Evolutionary conservation across 192 early-diverging fungal species (phyloP), one percentile per base, ranked within the genome.

Genomic region (Haplosporangium gracile): DNA sequence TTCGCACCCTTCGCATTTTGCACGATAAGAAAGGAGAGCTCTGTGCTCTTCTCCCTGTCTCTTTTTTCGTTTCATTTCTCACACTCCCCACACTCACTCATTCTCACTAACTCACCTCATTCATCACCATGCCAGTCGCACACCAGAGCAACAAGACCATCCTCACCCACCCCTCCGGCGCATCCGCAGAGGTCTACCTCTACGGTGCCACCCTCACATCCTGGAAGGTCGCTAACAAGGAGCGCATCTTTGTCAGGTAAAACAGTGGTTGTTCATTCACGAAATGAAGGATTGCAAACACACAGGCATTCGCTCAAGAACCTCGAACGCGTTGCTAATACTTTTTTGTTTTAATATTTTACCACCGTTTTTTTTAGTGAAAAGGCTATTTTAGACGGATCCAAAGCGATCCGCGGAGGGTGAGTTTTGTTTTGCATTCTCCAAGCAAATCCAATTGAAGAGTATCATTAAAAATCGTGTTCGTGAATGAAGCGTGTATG

Each of bases 361-460:
- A 32, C 42, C 68, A 71, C 57, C 40, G 72, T 34, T 29, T 15
- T 15, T 16, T 49, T 68, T 77, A 98, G 97, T 89, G 89, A 88
- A 51, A 91, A 93, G 76, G 95, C 97, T 29, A 90, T 94, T 42
- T 89, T 97, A 2, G 94, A 99, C 85, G 97, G 97, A 45, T 93
- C 93, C 86, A 99, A 97, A 91, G 95, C 97, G 1, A 96, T 99
- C 77, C 97, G 98, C 51, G 97, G 96, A 72, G 96, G 96, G 81
- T 86, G 78, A 72, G 22, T 51, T 5, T 51, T 20, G 36, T 13
- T 89, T 43, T 38, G 38, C 34, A 40, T 5, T 7, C 4, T 40
- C 7, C 36, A 36, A 24, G 7, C 22, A 10, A 34, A 65, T 65
- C 29, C 11, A 65, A 65, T 26, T 9, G 26, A 11, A 2, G 60